A percentile compares a stretch with the other conserved stretches of the same genome.
Evolutionary conservation across 176 grass and related monocot species (phyloP).

Genomic region (Puccinellia tenuiflora): DNA sequence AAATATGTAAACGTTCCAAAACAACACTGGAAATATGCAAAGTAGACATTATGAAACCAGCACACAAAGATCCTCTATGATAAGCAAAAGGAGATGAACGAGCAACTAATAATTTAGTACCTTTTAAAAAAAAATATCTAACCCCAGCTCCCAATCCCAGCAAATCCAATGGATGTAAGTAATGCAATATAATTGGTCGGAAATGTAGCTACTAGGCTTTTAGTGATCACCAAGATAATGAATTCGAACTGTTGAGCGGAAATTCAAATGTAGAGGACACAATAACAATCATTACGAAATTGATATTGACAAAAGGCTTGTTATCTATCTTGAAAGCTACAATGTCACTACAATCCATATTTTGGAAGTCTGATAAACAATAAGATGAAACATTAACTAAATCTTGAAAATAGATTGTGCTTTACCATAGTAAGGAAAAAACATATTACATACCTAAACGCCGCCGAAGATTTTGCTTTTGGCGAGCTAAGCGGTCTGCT

Average conservation of each 20-base stretch:
- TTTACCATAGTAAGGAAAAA: conserved; percentile 14
- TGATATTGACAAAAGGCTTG: neutral
- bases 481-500: conserved; percentile 80
- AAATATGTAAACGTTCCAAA: conserved; percentile 8
- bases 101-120: neutral
- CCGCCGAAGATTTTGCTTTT: conserved; percentile 92
- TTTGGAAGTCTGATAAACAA: neutral
- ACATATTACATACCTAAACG: conserved; percentile 79
- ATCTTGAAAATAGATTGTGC: neutral
- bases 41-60: conserved; percentile 19
- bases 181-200: neutral
- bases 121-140: neutral
- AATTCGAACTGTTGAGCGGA: neutral
- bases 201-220: neutral
- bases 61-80: neutral
- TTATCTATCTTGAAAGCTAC: neutral
- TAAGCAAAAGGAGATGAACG: conserved; percentile 12
- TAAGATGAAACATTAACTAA: conserved; percentile 8
- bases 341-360: neutral
- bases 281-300: neutral
- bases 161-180: neutral
- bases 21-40: conserved; percentile 3
- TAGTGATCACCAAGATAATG: conserved; percentile 5
- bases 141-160: neutral
- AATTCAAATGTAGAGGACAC: neutral